A percentile compares a stretch with the other conserved stretches of the same genome.
Evolutionary conservation across 2,329 filamentous ascomycete genomes (phyloP).

Genomic region (Phaeosphaeriaceae sp.): DNA sequence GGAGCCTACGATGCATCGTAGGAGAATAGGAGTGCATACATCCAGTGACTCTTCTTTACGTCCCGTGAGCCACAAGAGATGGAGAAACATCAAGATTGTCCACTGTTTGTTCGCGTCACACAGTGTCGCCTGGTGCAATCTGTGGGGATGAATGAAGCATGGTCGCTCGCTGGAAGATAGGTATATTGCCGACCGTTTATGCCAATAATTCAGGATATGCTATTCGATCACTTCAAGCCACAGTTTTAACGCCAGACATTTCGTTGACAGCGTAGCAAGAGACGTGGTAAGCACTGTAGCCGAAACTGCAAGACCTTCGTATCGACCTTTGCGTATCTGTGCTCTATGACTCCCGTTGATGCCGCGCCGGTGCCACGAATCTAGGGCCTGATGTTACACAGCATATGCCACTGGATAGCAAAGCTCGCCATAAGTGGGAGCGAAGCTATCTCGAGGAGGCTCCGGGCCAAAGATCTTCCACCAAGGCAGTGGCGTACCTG

Average conservation of each 20-base stretch:
- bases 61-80: not conserved
- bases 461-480: not conserved
- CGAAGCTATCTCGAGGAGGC: not conserved
- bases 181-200: not conserved
- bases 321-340: not conserved
- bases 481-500: not conserved
- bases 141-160: not conserved
- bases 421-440: not conserved
- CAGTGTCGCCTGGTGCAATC: not conserved
- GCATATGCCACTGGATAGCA: not conserved
- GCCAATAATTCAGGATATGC: not conserved
- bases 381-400: not conserved
- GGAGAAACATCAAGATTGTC: not conserved
- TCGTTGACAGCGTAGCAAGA: not conserved
- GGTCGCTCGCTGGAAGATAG: not conserved
- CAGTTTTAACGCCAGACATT: not conserved
- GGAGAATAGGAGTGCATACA: too few relatives aligned
- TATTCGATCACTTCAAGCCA: not conserved
- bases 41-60: not conserved
- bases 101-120: not conserved
- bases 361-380: not conserved
- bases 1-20: not conserved
- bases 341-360: not conserved
- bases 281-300: not conserved
- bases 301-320: not conserved